phyloP scores from a whole-genome alignment of 1,284 basidiomycete genomes.

The Ganoderma resinaceum region DNA sequence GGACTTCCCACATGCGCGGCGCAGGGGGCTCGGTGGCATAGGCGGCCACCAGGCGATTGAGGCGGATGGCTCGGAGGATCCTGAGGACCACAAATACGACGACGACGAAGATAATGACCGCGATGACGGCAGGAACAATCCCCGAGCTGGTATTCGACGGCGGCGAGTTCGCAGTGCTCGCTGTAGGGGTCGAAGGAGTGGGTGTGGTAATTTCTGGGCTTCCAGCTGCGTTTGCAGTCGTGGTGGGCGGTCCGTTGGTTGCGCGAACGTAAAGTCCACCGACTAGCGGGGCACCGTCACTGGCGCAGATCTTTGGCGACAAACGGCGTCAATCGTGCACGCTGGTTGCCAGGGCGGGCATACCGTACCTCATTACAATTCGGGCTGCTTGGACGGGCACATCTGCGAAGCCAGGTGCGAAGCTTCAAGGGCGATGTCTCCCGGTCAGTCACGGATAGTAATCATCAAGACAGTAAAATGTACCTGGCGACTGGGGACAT shows the following conservation, averaged over 20 bases:
- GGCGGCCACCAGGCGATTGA: not conserved
- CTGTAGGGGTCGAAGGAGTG: not conserved
- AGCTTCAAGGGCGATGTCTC: not conserved
- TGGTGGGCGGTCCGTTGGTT: not conserved
- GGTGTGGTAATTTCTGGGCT: not conserved
- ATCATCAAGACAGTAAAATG: too few species aligned
- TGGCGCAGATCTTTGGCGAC: not conserved
- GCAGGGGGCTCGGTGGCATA: not conserved
- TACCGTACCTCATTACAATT: not conserved
- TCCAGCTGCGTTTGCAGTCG: not conserved
- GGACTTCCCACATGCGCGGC: conserved; percentile 22
- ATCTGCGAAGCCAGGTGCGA: not conserved
- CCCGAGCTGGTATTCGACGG: not conserved
- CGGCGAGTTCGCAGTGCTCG: too few species aligned
- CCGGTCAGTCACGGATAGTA: not conserved
- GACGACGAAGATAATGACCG: conserved; percentile 13
- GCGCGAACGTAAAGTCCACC: too few species aligned
- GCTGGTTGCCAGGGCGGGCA: not conserved
- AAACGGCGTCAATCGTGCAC: not conserved
- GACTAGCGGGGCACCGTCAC: not conserved
- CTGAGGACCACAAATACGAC: not conserved
- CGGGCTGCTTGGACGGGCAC: too few species aligned
- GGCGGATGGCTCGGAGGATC: not conserved
- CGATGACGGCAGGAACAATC: conserved; percentile 9
- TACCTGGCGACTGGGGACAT: not conserved